Base-by-base conservation (phyloP, 2,329 filamentous ascomycete species). In the Diaporthe caulivora region DNA sequence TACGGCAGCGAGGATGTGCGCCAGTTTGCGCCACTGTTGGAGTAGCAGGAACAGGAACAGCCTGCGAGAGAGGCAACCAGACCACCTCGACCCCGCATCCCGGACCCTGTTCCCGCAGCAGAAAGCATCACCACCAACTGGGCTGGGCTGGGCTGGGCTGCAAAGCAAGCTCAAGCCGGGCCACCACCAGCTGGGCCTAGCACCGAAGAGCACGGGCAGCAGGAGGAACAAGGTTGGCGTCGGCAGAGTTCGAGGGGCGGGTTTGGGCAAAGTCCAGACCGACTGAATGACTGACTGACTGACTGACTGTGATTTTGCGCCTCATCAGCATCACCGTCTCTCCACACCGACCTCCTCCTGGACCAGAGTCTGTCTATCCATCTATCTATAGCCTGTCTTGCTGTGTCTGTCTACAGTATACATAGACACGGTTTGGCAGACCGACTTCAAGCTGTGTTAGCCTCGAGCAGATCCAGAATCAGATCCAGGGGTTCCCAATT, bases 31-130 rank as follows among this genome's bases (percentile, higher is more conserved):
- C 42, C 58, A 42, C 34, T 42, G 37, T 49, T 24, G 29, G 62
- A 51, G 42, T 9, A 47, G 58, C 26, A 31, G 17, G 31, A 47
- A 42, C 18, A n/a, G 15, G 54, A 24, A 44, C 40, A 40, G 40
- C 40, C 42, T 42, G 49, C 24, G 15, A 15, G n/a, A 10, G 37
- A 42, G 40, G 58, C 58, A n/a, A 47, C 37, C 11, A 40, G 17
- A 60, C 42, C 29, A 24, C 17, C 51, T 51, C 44, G 11, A 67
- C 62, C 62, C 62, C 62, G 62, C 62, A 67, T 67, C 62, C 62
- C 62, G 62, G 62, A 40, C 62, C 62, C 62, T 67, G 62, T 67
- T 53, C 62, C 62, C 62, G 62, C 47, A 67, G 62, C 62, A n/a
- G 26, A 67, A 65, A 51, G 62, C 44, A 65, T 65, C 62, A 65